Evolutionary conservation across 164 flowering plant species (phyloP), one percentile per base, ranked within the genome.

Genomic region (Vitis vinifera): DNA sequence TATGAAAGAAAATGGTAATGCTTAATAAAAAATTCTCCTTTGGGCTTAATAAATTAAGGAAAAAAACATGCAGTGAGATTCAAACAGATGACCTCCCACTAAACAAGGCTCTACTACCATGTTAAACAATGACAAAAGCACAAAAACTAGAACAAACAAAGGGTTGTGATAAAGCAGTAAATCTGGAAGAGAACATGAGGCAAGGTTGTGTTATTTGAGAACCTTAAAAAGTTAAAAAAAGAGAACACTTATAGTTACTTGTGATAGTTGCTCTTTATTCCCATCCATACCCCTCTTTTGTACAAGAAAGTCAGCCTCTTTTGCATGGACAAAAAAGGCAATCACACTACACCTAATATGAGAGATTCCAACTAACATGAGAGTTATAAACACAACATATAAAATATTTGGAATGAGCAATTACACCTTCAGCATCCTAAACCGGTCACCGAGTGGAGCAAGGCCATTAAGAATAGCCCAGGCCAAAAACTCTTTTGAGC

Each of bases 361-460:
- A 12, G 10, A 2, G 29, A 55, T n/a, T 23, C 4, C 48, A 53
- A 48, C 50, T 73, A 15, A n/a, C 10, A 55, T 51, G 3, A 61
- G 8, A 55, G 29, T 53, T 37, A 12, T 9, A 12, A 75, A 29
- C 47, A 51, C 44, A 56, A 62, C 11, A 59, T 30, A 56, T 12
- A 65, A 69, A n/a, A 16, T 55, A 57, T 14, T 9, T 7, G 51
- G 47, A 64, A 49, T 12, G 55, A 4, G 16, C 19, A 19, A 19
- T 16, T 13, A 60, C 63, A 95, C 99, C 99, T 93, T 95, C 63
- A 93, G 77, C 71, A 59, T 74, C 84, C 84, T 89, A 83, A 84
- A 93, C 7, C 97, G 94, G 71, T 95, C 97, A 70, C 95, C 99
- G 50, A 95, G 82, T 29, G 98, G 98, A 65, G 83, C 27, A 72